Evolutionary conservation across 345 rosid genomes (phyloP), one percentile per base, ranked within the genome.

Genomic region (Geranium brycei): DNA sequence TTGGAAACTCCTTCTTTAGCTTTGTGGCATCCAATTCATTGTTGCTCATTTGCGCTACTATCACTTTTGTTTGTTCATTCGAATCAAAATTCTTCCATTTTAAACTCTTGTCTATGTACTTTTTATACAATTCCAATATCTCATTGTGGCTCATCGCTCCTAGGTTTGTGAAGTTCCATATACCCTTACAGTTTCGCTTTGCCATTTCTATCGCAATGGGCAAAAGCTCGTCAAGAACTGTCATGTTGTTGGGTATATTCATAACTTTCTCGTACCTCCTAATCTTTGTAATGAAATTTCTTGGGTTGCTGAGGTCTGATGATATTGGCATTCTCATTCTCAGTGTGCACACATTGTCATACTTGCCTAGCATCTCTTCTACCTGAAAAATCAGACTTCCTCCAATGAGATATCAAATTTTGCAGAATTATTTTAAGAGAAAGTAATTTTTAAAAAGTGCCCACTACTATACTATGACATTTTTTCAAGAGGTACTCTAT

Each of bases 161-260:
- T 0, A 89, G 95, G 71, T 88, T 88, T 55, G 95, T 88, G 78
- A 88, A 85, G 79, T 85, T 85, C 89, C 89, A 85, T 47, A 85
- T 84, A 0, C 91, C 95, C 73, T 59, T 83, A 64, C 83, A 64
- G 76, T 85, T 82, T 66, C 91, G 72, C 64, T 83, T 88, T 0
- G 89, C 95, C 91, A 88, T 88, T 76, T 88, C 91, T 11, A 88
- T 73, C 19, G 95, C 82, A 66, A 88, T 77, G 4, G 91, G 91
- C 57, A 88, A 68, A 63, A 88, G 89, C 69, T 85, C 95, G 53
- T 88, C 91, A 77, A 88, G 57, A 58, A 85, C 72, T 2, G 95
- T 83, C 89, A 88, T 85, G 76, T 87, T 85, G 75, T 88, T 85
- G 23, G 95, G 89, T 60, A 88, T 88, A 76, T 88, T 85, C 5